A percentile compares a stretch with the other conserved stretches of the same genome.
These are phyloP conservation scores for Chenopodium berlandieri DNA, from an alignment of 148 eudicot genomes.

Conservation along the genomic window DNA sequence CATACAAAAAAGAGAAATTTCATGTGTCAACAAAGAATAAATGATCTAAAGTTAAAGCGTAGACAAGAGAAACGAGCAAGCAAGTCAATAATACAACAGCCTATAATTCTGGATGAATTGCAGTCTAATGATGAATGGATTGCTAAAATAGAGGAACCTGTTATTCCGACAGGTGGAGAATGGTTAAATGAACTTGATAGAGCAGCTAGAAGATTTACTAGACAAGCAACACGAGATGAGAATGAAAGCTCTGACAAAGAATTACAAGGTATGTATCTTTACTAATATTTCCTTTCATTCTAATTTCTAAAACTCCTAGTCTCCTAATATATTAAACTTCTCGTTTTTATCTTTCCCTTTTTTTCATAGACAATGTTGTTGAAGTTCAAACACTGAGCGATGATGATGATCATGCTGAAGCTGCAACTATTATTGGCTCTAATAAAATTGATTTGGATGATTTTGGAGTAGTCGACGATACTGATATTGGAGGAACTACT, in stretches of 20 bases:
- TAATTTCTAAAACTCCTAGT: too few relatives aligned
- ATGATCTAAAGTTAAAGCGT: background rate
- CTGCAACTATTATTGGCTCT: too few relatives aligned
- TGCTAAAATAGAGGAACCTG: background rate
- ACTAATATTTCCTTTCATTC: too few relatives aligned
- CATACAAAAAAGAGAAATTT: too few relatives aligned
- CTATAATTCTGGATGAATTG: background rate
- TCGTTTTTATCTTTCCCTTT: background rate
- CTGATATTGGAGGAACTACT: too few relatives aligned
- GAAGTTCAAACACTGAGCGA: too few relatives aligned
- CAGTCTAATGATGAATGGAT: slow-evolving; percentile 12
- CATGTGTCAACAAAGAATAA: too few relatives aligned
- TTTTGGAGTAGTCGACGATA: too few relatives aligned
- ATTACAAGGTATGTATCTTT: too few relatives aligned
- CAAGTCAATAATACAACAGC: background rate
- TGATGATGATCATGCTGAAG: too few relatives aligned
- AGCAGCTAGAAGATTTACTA: background rate
- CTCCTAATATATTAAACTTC: background rate
- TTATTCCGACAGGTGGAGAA: background rate
- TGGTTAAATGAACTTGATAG: slow-evolving; percentile 2
- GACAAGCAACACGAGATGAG: background rate
- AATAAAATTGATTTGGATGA: too few relatives aligned
- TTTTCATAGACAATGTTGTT: background rate
- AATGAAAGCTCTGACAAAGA: too few relatives aligned
- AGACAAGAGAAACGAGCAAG: slow-evolving; percentile 1